Evolutionary conservation across 345 rosid species (phyloP), one percentile per base, ranked within the genome.

Genomic region (Dovyalis caffra): DNA sequence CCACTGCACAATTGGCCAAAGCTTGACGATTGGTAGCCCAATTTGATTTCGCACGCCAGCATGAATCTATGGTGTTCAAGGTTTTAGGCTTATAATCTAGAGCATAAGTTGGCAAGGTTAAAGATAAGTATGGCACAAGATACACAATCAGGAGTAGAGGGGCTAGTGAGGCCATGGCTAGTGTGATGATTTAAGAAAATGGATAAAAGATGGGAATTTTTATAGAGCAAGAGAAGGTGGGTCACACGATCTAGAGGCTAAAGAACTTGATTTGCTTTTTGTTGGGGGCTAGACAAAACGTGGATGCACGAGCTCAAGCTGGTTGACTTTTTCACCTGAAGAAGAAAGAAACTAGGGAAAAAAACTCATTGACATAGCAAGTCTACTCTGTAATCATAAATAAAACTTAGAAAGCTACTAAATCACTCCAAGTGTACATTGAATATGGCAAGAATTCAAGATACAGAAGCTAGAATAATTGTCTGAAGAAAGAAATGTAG

Each of bases 31-130:
- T 69, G 47, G 2, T 21, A 6, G 71, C 71, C 82, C 82, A 74
- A 0, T 56, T 43, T 6, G 78, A 58, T 1, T 64, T 38, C 34
- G 66, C 21, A 0, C 82, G 82, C 82, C 82, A 70, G 40, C 78
- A 79, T 2, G 82, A 79, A 64, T 74, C 82, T 8, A 79, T 64
- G 23, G 82, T 10, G 75, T 79, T 79, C 16, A 74, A 51, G n/a
- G 14, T 18, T 12, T 4, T 51, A 33, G 18, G 49, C 1, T 77
- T 43, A 18, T 0, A 66, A 60, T 47, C 64, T 1, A 38, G 20
- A 21, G 69, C 65, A 49, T 49, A 34, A 18, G 69, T 45, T 28
- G 32, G 61, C 4, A 33, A 45, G 47, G 6, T 18, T 4, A 69
- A 29, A 14, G 72, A 34, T 15, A 45, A 57, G 73, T 40, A 29